Base-by-base conservation (phyloP, 176 grass and related monocot species). In the Carex littledalei region DNA sequence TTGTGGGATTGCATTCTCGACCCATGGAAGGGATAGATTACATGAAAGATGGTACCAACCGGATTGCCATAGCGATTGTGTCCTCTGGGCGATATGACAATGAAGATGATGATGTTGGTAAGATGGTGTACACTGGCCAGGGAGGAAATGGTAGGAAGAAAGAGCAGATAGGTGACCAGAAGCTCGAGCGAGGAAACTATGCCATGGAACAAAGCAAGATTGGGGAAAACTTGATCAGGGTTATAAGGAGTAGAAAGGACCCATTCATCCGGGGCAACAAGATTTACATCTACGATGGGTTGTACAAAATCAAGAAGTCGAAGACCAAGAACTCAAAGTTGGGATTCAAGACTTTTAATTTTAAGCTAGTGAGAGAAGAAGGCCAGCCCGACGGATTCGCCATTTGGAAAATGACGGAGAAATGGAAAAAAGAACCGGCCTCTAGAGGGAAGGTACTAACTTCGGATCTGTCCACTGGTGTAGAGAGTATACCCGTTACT, bases 281-380 rank as follows among this genome's bases (percentile, higher is more conserved):
- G 70, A 50, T 97, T 39, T 97, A 97, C 47, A 88, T 97, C 47
- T 97, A 97, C 73, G 91, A 97, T 66, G 94, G 94, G 67, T 85
- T 97, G 67, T 97, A 97, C 55, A 93, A 88, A 78, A 97, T 97
- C 60, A 64, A 90, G 6, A 88, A 89, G 39, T 91, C 91, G 34
- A 90, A 89, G 94, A 90, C 61, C 75, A 89, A 93, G 86, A 93
- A 50, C 62, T 78, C 84, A 60, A 92, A 75, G 63, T 78, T 58
- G 67, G 89, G 91, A 41, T 87, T 89, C 65, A 87, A 89, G 53
- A 87, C 88, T 79, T 97, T 97, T 86, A 91, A 93, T 81, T 86
- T 91, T 85, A 91, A 90, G 57, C 84, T 97, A 29, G 62, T 67
- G 59, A 82, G 65, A 72, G 62, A 74, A 60, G 52, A 5, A n/a